These are phyloP conservation scores for Xerocomus amazonicus DNA, from an alignment of 1,284 basidiomycete species.

Conservation along the genomic window DNA sequence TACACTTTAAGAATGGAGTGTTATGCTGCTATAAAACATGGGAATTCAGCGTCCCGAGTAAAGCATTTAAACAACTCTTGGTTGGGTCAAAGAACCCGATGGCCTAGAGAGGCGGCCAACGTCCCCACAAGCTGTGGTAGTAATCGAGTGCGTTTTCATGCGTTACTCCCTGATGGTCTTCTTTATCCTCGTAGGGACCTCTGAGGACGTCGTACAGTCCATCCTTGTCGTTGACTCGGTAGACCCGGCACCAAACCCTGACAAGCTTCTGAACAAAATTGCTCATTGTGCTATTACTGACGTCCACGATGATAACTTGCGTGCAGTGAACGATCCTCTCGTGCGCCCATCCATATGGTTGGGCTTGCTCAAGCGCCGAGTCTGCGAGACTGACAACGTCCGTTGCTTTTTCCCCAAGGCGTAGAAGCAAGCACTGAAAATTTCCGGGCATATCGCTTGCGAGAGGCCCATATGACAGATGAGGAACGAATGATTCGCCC, in stretches of 20 bases:
- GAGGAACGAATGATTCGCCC: constrained; percentile 28
- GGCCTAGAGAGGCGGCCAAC: constrained; percentile 12
- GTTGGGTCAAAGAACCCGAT: too few relatives aligned
- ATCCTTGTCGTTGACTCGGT: constrained; percentile 17
- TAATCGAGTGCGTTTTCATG: constrained; percentile 8
- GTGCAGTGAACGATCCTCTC: constrained; percentile 25
- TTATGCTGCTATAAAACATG: too few relatives aligned
- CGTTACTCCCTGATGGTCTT: constrained; percentile 12
- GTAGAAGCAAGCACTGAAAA: constrained; percentile 21
- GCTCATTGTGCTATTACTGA: constrained; percentile 23
- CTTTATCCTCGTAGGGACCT: constrained; percentile 24
- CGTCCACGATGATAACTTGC: constrained; percentile 30
- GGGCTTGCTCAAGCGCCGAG: constrained; percentile 21
- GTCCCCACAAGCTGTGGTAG: constrained; percentile 29
- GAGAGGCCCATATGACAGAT: constrained; percentile 26
- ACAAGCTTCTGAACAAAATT: constrained; percentile 27
- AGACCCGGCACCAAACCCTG: constrained; percentile 30
- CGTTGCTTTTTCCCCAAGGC: constrained; percentile 23
- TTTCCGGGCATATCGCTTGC: constrained; percentile 26
- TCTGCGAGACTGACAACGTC: constrained; percentile 16
- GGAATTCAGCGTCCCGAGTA: not conserved
- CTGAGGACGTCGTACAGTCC: constrained; percentile 21
- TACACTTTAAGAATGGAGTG: too few relatives aligned
- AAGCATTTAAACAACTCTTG: not conserved
- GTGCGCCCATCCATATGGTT: constrained; percentile 15